A percentile compares a stretch with the other conserved stretches of the same genome.
These are phyloP conservation scores for Zychaea mexicana DNA, from an alignment of 371 early-diverging fungal species.

Conservation along the genomic window DNA sequence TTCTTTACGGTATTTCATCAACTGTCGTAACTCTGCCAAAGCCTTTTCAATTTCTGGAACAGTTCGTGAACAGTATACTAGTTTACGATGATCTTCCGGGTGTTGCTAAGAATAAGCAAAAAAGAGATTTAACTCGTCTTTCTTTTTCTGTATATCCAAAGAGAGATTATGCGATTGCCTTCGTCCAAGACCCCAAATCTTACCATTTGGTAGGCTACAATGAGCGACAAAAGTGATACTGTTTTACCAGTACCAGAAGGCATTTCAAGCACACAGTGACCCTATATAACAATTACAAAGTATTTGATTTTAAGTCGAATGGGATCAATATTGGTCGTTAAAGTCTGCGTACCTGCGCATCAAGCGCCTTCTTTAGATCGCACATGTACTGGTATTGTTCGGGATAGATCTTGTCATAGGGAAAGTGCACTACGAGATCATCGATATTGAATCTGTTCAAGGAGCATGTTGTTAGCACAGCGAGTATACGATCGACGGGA, in stretches of 20 bases:
- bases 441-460: conserved; percentile 83
- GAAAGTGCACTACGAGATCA: conserved; percentile 96
- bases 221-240: conserved; percentile 93
- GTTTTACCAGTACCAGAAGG: conserved; percentile 99
- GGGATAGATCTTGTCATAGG: conserved; percentile 99
- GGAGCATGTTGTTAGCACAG: not conserved
- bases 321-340: not conserved
- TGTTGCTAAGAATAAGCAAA: conserved; percentile 56
- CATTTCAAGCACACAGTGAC: conserved; percentile 98
- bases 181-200: too few relatives aligned
- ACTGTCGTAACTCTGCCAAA: conserved; percentile 91
- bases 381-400: conserved; percentile 99
- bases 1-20: conserved; percentile 83
- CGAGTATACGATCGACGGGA: not conserved
- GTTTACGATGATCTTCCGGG: conserved; percentile 88
- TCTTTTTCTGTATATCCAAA: too few relatives aligned
- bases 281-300: conserved; percentile 47
- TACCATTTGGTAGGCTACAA: conserved; percentile 96
- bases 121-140: too few relatives aligned
- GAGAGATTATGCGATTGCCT: not conserved
- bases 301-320: not conserved
- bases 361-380: conserved; percentile 92
- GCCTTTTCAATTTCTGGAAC: conserved; percentile 99
- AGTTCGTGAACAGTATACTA: conserved; percentile 98
- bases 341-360: conserved; percentile 73